These are phyloP conservation scores for Leucaena leucocephala DNA, from an alignment of 306 rosid genomes.

Conservation along the genomic window DNA sequence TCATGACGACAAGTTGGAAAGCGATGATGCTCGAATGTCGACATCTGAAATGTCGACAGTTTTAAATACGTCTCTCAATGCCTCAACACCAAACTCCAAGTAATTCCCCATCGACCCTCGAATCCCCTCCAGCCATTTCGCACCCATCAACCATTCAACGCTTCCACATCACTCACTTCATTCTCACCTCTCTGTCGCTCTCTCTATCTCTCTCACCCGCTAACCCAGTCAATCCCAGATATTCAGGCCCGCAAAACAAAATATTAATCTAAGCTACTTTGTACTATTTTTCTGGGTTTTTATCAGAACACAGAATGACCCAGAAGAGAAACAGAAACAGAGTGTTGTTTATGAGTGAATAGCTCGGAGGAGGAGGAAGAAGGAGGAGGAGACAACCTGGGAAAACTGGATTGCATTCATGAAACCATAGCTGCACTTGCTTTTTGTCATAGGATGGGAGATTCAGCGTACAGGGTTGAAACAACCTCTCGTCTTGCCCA, in stretches of 20 bases:
- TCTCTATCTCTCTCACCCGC: too few species aligned
- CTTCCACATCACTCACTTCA: too few species aligned
- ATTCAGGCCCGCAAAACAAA: neutral
- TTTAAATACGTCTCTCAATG: too few species aligned
- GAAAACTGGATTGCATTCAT: constrained; percentile 95
- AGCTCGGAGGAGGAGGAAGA: neutral
- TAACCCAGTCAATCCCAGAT: neutral
- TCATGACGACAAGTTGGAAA: too few species aligned
- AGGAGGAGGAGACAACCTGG: constrained; percentile 62
- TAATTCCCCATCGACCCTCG: too few species aligned
- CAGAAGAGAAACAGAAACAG: neutral
- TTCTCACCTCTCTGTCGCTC: too few species aligned
- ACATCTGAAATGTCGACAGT: too few species aligned
- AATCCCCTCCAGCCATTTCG: too few species aligned
- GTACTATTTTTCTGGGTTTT: neutral
- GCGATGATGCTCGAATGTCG: too few species aligned
- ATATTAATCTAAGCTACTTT: neutral
- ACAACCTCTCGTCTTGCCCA: constrained; percentile 95
- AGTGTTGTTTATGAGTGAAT: too few species aligned
- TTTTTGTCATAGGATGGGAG: constrained; percentile 80
- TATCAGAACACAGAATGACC: neutral
- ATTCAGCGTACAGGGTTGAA: constrained; percentile 81
- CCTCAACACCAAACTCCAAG: too few species aligned
- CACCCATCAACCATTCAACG: too few species aligned
- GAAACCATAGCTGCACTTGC: constrained; percentile 77